Conservation (phyloP, 768 basidiomycete genomes). For the Tylopilus sp. region DNA sequence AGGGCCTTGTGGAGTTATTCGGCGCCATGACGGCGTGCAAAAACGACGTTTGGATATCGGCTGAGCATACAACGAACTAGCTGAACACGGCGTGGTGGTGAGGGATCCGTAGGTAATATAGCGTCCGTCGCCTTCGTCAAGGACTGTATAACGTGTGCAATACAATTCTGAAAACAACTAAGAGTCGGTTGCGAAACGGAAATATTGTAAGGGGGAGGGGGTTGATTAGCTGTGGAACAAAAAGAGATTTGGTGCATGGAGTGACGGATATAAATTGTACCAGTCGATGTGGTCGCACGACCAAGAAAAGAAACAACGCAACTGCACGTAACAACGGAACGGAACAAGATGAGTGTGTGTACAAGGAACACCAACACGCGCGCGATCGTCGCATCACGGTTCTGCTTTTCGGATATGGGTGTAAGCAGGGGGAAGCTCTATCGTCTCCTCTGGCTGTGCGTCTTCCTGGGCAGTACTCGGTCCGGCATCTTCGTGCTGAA, state of each 20-base stretch:
- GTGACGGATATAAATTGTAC: constrained; percentile 6
- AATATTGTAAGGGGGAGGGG: too few relatives aligned
- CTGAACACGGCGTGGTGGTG: not conserved
- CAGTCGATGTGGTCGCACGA: not conserved
- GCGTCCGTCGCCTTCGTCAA: not conserved
- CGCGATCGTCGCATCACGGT: not conserved
- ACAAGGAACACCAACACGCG: constrained; percentile 1
- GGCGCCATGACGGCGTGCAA: not conserved
- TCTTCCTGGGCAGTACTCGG: constrained; percentile 26
- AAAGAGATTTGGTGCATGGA: not conserved
- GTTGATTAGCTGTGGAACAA: too few relatives aligned
- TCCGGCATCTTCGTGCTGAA: constrained; percentile 85
- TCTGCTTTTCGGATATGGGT: constrained; percentile 48
- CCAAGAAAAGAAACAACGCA: not conserved
- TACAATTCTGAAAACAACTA: not conserved
- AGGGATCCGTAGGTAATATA: not conserved
- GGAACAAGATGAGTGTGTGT: not conserved
- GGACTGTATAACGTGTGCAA: not conserved
- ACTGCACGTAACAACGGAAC: not conserved
- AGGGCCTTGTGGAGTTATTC: not conserved
- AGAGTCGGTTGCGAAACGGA: not conserved
- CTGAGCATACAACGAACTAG: not conserved
- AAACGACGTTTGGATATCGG: not conserved
- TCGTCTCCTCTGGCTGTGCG: constrained; percentile 63
- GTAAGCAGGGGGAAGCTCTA: constrained; percentile 83